These are phyloP conservation scores for Boehmeria nivea DNA, from an alignment of 306 rosid genomes.

Conservation along the genomic window DNA sequence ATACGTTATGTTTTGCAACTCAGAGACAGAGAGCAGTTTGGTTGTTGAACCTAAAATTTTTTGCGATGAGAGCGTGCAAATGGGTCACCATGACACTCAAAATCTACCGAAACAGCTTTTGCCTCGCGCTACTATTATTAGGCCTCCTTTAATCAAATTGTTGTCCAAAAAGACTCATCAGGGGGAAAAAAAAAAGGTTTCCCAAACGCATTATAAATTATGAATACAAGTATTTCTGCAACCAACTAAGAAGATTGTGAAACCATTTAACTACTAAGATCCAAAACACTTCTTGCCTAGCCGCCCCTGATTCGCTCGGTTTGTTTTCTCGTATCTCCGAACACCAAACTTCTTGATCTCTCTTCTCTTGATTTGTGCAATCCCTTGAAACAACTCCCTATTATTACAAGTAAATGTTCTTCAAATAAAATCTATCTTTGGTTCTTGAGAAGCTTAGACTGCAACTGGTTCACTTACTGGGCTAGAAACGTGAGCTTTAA, in stretches of 20 bases:
- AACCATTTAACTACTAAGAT: slow-evolving; percentile 26
- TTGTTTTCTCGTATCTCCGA: too few relatives aligned
- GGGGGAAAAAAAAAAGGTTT: slow-evolving; percentile 19
- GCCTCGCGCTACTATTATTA: slow-evolving; percentile 5
- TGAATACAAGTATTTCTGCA: slow-evolving; percentile 24
- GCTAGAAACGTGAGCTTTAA: slow-evolving; percentile 50
- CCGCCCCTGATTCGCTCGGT: slow-evolving; percentile 13
- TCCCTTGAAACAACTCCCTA: slow-evolving; percentile 48
- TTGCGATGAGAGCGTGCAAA: too few relatives aligned
- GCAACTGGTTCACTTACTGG: slow-evolving; percentile 77
- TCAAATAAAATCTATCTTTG: slow-evolving; percentile 37
- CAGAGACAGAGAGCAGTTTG: too few relatives aligned
- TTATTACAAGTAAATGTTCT: slow-evolving; percentile 55
- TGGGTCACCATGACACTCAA: too few relatives aligned
- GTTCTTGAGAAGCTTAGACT: slow-evolving; percentile 55
- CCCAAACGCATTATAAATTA: slow-evolving; percentile 9
- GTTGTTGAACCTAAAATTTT: too few relatives aligned
- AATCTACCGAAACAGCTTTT: too few relatives aligned
- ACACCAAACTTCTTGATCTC: slow-evolving; percentile 22
- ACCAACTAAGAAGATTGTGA: slow-evolving; percentile 25
- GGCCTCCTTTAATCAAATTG: slow-evolving; percentile 8
- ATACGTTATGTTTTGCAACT: too few relatives aligned
- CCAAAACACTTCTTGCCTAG: slow-evolving; percentile 21
- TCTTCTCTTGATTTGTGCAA: slow-evolving; percentile 28
- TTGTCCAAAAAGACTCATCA: slow-evolving; percentile 20